Conservation (phyloP, 352 stramenopile species). For the Peronospora destructor region DNA sequence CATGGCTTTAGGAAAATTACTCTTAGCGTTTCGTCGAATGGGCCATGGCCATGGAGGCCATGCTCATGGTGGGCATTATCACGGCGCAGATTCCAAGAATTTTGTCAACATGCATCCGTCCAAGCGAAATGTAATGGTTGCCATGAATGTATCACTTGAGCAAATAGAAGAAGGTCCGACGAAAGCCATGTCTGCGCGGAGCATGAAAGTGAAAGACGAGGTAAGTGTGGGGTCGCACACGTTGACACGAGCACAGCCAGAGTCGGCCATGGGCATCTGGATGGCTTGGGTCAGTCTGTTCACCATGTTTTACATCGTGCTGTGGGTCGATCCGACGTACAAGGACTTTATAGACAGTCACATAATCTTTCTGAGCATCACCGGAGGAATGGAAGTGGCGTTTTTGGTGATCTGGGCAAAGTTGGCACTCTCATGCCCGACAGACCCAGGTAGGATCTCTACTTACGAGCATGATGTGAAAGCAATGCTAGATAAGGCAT, state of each 20-base stretch:
- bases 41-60: conserved; percentile 27
- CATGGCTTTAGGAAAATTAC: conserved; percentile 41
- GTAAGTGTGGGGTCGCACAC: conserved; percentile 18
- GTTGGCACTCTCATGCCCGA: conserved; percentile 49
- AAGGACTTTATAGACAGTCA: conserved; percentile 27
- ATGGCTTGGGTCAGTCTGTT: conserved; percentile 67
- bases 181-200: conserved; percentile 7
- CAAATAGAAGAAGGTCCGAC: conserved; percentile 14
- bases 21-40: conserved; percentile 38
- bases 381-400: conserved; percentile 35
- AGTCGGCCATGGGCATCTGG: conserved; percentile 77
- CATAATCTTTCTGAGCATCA: conserved; percentile 33
- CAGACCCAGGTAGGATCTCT: conserved; percentile 46
- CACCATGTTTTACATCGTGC: conserved; percentile 55
- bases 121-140: conserved; percentile 36
- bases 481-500: conserved; percentile 42
- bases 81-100: conserved; percentile 34
- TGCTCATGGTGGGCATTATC: conserved; percentile 27
- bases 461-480: conserved; percentile 50
- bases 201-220: conserved; percentile 26
- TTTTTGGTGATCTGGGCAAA: conserved; percentile 48
- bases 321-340: conserved; percentile 50
- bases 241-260: conserved; percentile 43
- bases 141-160: conserved; percentile 30
- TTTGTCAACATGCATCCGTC: conserved; percentile 32